These are phyloP conservation scores for Heliamphora exappendiculata DNA, from an alignment of 148 eudicot species.

Conservation along the genomic window DNA sequence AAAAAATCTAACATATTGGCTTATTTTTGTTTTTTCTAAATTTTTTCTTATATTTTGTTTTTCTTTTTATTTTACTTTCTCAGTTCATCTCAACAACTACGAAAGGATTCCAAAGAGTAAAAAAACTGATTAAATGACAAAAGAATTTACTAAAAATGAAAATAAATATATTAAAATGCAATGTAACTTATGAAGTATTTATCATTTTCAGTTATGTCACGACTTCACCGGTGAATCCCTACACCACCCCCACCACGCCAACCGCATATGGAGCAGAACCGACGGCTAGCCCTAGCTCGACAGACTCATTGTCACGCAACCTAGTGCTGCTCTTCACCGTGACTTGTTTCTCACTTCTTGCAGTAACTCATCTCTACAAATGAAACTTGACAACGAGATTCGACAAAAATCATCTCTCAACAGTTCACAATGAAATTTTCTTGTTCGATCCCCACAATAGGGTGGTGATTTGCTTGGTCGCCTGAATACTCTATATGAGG, in stretches of 20 bases:
- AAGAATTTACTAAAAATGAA: no score
- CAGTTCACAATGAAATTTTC: slow-evolving; percentile 15
- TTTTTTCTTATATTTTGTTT: no score
- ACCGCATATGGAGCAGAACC: slow-evolving; percentile 54
- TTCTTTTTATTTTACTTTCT: no score
- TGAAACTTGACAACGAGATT: no score
- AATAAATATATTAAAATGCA: neutral
- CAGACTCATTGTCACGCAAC: slow-evolving; percentile 28
- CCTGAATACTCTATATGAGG: slow-evolving; percentile 15
- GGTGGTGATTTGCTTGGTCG: slow-evolving; percentile 15
- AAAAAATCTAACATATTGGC: no score
- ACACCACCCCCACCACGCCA: slow-evolving; percentile 31
- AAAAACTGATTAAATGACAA: no score
- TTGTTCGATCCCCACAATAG: slow-evolving; percentile 18
- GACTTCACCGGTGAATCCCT: slow-evolving; percentile 39
- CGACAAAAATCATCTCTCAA: no score
- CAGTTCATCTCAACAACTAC: no score
- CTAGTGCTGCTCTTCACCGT: slow-evolving; percentile 32
- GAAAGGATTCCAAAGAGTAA: no score
- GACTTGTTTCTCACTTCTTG: slow-evolving; percentile 29
- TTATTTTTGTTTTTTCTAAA: no score
- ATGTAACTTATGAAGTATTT: neutral
- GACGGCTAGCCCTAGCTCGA: slow-evolving; percentile 58
- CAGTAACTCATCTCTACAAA: slow-evolving; percentile 39
- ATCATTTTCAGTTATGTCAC: slow-evolving; percentile 28